phyloP scores from a whole-genome alignment of 345 rosid genomes.

The Sisymbrium altissimum region DNA sequence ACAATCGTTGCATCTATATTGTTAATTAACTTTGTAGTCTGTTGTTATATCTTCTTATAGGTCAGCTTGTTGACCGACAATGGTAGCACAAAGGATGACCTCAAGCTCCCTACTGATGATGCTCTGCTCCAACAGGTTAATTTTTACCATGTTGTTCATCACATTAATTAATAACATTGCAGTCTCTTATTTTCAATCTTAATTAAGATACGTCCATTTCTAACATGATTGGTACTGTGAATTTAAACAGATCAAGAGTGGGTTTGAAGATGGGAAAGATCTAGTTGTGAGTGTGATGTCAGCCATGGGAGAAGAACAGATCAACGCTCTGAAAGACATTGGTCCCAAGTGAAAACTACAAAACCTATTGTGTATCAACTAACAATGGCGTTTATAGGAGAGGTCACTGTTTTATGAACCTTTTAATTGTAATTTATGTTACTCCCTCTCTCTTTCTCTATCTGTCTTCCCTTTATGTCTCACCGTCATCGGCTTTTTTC shows the following conservation, averaged over 20 bases:
- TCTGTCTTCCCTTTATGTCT: no score
- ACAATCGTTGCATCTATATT: not conserved
- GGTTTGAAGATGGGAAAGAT: constrained; percentile 67
- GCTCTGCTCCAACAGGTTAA: constrained; percentile 56
- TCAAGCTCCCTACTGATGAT: constrained; percentile 70
- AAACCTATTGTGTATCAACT: not conserved
- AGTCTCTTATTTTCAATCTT: not conserved
- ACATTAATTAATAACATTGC: not conserved
- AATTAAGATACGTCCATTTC: no score
- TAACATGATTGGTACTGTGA: not conserved
- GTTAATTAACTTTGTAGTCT: not conserved
- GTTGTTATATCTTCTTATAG: constrained; percentile 25
- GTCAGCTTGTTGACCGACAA: constrained; percentile 66
- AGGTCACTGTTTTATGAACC: constrained; percentile 14
- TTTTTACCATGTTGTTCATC: not conserved
- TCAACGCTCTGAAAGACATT: constrained; percentile 66
- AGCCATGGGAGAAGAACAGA: constrained; percentile 89
- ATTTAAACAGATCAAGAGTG: constrained; percentile 52
- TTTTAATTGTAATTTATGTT: constrained; percentile 16
- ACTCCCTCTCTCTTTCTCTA: not conserved
- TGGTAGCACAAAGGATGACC: constrained; percentile 68
- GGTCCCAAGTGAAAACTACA: constrained; percentile 44
- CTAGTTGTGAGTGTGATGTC: constrained; percentile 73
- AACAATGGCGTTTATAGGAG: not conserved
- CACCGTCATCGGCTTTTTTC: not conserved